phyloP scores from a whole-genome alignment of 352 stramenopile genomes.

The Pythium sukuiense region DNA sequence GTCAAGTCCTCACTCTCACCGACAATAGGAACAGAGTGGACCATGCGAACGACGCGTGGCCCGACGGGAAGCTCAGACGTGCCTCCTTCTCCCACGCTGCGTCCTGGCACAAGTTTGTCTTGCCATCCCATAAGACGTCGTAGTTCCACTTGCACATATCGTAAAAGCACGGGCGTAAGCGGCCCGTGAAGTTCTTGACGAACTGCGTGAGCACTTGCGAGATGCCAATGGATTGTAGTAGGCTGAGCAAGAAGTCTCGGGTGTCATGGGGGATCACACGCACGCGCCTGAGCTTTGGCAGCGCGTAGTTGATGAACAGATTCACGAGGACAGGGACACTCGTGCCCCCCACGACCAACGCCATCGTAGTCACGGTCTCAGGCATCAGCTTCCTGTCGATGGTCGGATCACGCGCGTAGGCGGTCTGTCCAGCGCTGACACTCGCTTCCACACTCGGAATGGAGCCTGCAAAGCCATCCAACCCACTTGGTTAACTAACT shows the following conservation, averaged over 20 bases:
- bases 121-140: constrained; percentile 66
- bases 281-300: constrained; percentile 46
- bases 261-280: constrained; percentile 67
- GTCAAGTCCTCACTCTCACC: constrained; percentile 40
- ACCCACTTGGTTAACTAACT: neutral
- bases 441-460: constrained; percentile 56
- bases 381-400: constrained; percentile 55
- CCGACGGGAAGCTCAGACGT: constrained; percentile 75
- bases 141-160: constrained; percentile 77
- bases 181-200: constrained; percentile 62
- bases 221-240: constrained; percentile 51
- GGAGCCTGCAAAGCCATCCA: constrained; percentile 17
- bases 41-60: constrained; percentile 74
- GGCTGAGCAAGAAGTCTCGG: constrained; percentile 67
- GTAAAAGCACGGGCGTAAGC: constrained; percentile 76
- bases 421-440: constrained; percentile 41
- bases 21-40: constrained; percentile 72
- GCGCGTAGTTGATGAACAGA: constrained; percentile 53
- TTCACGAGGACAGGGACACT: constrained; percentile 45
- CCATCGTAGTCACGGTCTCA: constrained; percentile 59
- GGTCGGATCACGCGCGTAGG: constrained; percentile 56
- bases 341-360: constrained; percentile 38
- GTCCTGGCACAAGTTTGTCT: constrained; percentile 56
- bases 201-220: constrained; percentile 67
- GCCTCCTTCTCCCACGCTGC: constrained; percentile 52